Evolutionary conservation across 176 grass and related monocot genomes (phyloP).

Genomic region (Phyllostachys edulis): DNA sequence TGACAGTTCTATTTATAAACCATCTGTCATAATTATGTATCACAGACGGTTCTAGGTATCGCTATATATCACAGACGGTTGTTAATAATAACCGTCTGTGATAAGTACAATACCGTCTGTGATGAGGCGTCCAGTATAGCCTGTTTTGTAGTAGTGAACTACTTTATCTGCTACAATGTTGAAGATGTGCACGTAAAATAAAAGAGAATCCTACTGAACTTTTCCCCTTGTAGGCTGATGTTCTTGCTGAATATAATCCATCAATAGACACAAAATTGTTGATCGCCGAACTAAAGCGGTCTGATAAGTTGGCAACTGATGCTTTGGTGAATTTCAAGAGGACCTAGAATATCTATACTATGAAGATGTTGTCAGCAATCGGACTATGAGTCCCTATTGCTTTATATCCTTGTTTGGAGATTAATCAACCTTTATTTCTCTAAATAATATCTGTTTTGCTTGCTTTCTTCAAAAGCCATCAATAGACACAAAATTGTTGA

Average conservation of each 20-base stretch:
- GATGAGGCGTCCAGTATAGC: too few species aligned
- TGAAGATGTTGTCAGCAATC: slow-evolving; percentile 77
- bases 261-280: slow-evolving; percentile 55
- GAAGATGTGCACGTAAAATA: neutral
- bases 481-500: too few species aligned
- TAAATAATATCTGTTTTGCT: neutral
- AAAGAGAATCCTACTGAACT: slow-evolving; percentile 24
- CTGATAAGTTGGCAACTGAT: slow-evolving; percentile 58
- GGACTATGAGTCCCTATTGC: slow-evolving; percentile 47
- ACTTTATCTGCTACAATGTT: neutral
- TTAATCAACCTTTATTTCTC: neutral
- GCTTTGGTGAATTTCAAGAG: slow-evolving; percentile 66
- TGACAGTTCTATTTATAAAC: too few species aligned
- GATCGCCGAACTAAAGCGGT: slow-evolving; percentile 52
- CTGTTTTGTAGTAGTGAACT: too few species aligned
- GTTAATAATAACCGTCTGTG: too few species aligned
- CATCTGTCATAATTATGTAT: too few species aligned
- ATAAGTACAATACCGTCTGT: too few species aligned
- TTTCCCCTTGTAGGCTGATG: slow-evolving; percentile 53
- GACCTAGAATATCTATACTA: slow-evolving; percentile 77
- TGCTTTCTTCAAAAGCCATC: slow-evolving; percentile 61
- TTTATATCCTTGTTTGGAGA: slow-evolving; percentile 4
- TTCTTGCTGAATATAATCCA: slow-evolving; percentile 85
- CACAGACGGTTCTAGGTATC: too few species aligned
- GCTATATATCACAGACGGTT: too few species aligned